A percentile compares a stretch with the other conserved stretches of the same genome.
These are phyloP conservation scores for Diaporthe vaccinii DNA, from an alignment of 2,329 filamentous ascomycete genomes.

Conservation along the genomic window DNA sequence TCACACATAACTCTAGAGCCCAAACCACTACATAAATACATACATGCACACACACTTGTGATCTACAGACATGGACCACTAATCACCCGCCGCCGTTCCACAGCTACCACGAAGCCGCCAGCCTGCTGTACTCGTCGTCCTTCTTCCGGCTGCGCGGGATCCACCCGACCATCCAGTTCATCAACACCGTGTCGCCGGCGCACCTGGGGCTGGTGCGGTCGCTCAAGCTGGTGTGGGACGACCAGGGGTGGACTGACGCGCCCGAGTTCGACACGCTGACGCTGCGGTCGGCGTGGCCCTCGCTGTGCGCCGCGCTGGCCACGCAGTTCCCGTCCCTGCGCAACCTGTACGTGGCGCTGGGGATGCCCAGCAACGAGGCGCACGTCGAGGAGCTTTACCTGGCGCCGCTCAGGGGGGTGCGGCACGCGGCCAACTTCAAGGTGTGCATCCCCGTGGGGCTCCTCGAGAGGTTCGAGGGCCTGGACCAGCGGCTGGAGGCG, in stretches of 20 bases:
- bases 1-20: neutral
- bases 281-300: conserved; percentile 39
- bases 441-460: conserved; percentile 40
- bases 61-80: conserved; percentile 1
- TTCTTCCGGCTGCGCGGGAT: conserved; percentile 43
- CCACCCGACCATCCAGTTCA: conserved; percentile 37
- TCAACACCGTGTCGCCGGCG: conserved; percentile 34
- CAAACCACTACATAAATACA: neutral
- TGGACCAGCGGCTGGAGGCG: conserved; percentile 15
- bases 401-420: conserved; percentile 24
- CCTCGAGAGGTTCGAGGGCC: conserved; percentile 34
- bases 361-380: conserved; percentile 29
- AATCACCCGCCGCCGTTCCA: neutral
- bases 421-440: conserved; percentile 37
- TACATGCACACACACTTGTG: neutral
- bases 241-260: conserved; percentile 37
- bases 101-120: conserved; percentile 38
- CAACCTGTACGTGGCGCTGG: conserved; percentile 41
- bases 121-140: conserved; percentile 38
- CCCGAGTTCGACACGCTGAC: conserved; percentile 37
- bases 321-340: conserved; percentile 29
- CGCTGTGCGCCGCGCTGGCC: conserved; percentile 38
- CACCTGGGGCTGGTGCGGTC: conserved; percentile 40
- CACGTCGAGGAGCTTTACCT: conserved; percentile 39
- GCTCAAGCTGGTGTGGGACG: conserved; percentile 42